These are phyloP conservation scores for Blepharisma undulans DNA, from an alignment of 169 alveolate genomes.

Conservation along the genomic window DNA sequence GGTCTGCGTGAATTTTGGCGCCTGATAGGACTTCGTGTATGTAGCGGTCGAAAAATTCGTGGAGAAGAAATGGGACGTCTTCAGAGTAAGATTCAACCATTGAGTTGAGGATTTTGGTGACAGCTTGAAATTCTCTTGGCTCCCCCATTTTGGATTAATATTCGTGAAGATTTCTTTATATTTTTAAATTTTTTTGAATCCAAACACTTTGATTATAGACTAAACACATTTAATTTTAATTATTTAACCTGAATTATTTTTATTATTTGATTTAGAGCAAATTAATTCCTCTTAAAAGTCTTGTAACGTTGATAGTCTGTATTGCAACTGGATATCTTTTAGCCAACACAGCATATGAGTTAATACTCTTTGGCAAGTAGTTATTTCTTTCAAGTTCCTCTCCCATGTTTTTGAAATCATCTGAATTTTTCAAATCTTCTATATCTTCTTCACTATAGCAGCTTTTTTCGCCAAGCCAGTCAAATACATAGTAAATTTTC, in stretches of 20 bases:
- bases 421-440: neutral
- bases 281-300: neutral
- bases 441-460: neutral
- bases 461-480: neutral
- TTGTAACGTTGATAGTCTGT: neutral
- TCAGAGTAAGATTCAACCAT: slow-evolving; percentile 29
- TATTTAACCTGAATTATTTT: too few species aligned
- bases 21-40: slow-evolving; percentile 9
- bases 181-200: neutral
- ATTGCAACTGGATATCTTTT: neutral
- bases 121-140: neutral
- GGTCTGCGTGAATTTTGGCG: slow-evolving; percentile 33
- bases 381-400: neutral
- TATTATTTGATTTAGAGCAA: neutral
- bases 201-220: neutral
- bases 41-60: slow-evolving; percentile 32
- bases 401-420: neutral
- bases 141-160: slow-evolving; percentile 16
- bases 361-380: neutral
- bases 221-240: too few species aligned
- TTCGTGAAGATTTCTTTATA: neutral
- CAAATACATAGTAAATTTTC: neutral
- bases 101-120: neutral
- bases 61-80: neutral
- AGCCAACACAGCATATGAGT: neutral